Evolutionary conservation across 2,329 filamentous ascomycete species (phyloP).

Genomic region (Aspergillus tubingensis): DNA sequence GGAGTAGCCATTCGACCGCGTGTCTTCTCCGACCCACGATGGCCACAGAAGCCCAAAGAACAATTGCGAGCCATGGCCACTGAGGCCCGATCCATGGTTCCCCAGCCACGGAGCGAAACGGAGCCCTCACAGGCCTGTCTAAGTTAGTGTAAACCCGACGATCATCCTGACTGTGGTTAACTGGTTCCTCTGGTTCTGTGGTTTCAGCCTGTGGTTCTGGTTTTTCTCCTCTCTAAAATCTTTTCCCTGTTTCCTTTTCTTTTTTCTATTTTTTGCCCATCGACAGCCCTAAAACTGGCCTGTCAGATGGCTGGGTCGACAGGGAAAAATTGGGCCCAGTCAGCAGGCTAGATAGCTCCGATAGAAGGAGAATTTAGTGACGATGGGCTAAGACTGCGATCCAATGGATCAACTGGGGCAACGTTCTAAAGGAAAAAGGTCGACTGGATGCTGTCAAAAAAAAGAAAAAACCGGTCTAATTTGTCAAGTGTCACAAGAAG

Average conservation of each 20-base stretch:
- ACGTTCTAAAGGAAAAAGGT: not conserved
- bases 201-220: not conserved
- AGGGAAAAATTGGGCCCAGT: not conserved
- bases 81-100: slow-evolving; percentile 3
- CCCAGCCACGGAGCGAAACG: not conserved
- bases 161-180: not conserved
- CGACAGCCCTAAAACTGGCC: slow-evolving; percentile 4
- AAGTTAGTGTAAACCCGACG: not conserved
- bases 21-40: slow-evolving; percentile 9
- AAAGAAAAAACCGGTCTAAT: not conserved
- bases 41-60: slow-evolving; percentile 6
- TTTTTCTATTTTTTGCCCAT: not conserved
- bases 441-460: not conserved
- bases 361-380: not conserved
- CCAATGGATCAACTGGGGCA: slow-evolving; percentile 6
- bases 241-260: slow-evolving; percentile 2
- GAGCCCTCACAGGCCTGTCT: not conserved
- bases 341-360: slow-evolving; percentile 1
- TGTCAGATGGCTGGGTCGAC: slow-evolving; percentile 1
- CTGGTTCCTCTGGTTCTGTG: not conserved
- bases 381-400: not conserved
- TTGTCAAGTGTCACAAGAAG: slow-evolving; percentile 8
- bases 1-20: slow-evolving; percentile 7
- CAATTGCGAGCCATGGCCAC: slow-evolving; percentile 4
- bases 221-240: slow-evolving; percentile 4